Conservation (phyloP, 768 basidiomycete species). For the Gymnopilus junonius region DNA sequence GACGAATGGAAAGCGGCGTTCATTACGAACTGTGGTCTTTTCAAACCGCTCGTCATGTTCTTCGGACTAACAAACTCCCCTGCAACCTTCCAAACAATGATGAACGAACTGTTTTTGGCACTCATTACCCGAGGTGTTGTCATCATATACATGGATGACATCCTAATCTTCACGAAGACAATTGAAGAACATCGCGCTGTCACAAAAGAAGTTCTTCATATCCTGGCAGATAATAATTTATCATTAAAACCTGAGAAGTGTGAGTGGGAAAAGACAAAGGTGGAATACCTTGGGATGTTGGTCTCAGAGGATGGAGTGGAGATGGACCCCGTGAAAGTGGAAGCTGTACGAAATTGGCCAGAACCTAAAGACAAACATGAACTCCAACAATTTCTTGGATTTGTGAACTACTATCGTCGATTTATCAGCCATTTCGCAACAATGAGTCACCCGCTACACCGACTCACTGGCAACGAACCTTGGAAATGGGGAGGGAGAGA, state of each 20-base stretch:
- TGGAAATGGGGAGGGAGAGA: conserved; percentile 9
- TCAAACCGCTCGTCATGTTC: conserved; percentile 42
- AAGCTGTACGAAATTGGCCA: conserved; percentile 37
- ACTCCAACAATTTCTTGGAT: conserved; percentile 45
- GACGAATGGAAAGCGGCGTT: conserved; percentile 32
- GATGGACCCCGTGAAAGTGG: conserved; percentile 39
- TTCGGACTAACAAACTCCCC: conserved; percentile 35
- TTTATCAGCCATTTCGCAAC: conserved; percentile 37
- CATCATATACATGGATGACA: conserved; percentile 46
- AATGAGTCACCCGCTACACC: conserved; percentile 25
- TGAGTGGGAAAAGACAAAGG: conserved; percentile 27
- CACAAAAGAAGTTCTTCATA: conserved; percentile 22
- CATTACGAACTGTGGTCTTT: conserved; percentile 33
- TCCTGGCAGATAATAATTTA: conserved; percentile 33
- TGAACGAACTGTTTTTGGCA: conserved; percentile 1
- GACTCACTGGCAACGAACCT: conserved; percentile 9
- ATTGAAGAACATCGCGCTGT: conserved; percentile 11
- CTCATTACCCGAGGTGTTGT: conserved; percentile 22
- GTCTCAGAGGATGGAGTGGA: conserved; percentile 17
- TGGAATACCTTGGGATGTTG: conserved; percentile 37
- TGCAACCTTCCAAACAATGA: conserved; percentile 10
- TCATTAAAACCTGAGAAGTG: conserved; percentile 44
- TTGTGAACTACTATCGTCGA: conserved; percentile 39
- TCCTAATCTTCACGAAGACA: conserved; percentile 35
- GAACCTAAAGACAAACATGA: conserved; percentile 28